These are phyloP conservation scores for Parietichytrium sp. DNA, from an alignment of 108 stramenopile genomes.

Conservation along the genomic window DNA sequence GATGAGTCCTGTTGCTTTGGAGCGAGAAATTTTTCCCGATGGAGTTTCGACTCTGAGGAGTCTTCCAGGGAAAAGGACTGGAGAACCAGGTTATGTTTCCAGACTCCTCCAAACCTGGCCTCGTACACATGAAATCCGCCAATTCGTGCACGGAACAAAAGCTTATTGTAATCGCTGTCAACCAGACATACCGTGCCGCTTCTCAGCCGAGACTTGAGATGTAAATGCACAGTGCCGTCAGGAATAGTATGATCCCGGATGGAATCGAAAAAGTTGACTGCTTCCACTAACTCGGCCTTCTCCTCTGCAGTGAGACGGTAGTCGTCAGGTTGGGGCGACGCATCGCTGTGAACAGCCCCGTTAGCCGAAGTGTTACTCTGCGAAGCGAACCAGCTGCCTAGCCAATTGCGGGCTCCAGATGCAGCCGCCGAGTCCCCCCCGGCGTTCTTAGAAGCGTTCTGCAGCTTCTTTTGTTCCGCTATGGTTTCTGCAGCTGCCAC, in stretches of 20 bases:
- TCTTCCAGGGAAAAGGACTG: background rate
- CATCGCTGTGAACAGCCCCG: background rate
- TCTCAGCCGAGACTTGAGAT: background rate
- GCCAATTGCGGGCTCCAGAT: background rate
- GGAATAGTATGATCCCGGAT: conserved; percentile 25
- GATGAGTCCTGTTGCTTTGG: background rate
- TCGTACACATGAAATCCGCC: background rate
- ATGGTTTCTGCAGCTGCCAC: background rate
- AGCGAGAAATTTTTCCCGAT: background rate
- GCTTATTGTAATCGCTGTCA: background rate
- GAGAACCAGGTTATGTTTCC: conserved; percentile 15
- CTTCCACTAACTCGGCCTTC: background rate
- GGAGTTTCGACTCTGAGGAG: background rate
- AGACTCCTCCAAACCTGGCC: background rate
- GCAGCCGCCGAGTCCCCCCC: background rate
- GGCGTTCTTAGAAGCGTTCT: no score
- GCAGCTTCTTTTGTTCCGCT: conserved; percentile 25
- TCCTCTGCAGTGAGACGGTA: background rate
- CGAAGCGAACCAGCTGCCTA: conserved; percentile 3
- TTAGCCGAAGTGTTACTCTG: no score
- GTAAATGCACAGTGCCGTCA: background rate
- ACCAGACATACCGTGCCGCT: background rate
- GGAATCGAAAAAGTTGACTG: conserved; percentile 20
- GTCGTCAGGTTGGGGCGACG: background rate
- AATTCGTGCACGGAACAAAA: background rate